These are phyloP conservation scores for Sungouiozyma ichnusensis DNA, from an alignment of 805 yeast species.

Conservation along the genomic window DNA sequence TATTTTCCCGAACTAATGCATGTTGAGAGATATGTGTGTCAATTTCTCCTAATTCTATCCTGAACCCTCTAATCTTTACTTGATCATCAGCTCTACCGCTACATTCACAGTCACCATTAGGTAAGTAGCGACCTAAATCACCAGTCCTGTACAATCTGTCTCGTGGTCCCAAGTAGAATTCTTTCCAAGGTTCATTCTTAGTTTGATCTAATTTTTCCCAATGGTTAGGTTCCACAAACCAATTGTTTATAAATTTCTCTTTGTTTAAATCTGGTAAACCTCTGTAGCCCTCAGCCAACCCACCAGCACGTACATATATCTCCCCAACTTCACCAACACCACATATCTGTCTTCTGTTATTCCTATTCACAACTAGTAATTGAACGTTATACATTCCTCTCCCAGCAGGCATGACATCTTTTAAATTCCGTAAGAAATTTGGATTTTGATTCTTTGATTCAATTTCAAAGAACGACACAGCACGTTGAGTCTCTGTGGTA, in stretches of 20 bases:
- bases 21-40: constrained; percentile 95
- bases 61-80: constrained; percentile 95
- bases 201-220: constrained; percentile 51
- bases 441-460: constrained; percentile 61
- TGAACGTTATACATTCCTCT: constrained; percentile 95
- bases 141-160: constrained; percentile 96
- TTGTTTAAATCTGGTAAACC: constrained; percentile 81
- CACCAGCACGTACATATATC: constrained; percentile 96
- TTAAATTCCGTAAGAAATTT: constrained; percentile 66
- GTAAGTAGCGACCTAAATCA: constrained; percentile 90
- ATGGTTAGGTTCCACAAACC: constrained; percentile 66
- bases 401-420: constrained; percentile 98
- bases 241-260: constrained; percentile 79
- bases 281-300: constrained; percentile 92
- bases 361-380: constrained; percentile 81
- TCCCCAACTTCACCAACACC: constrained; percentile 99
- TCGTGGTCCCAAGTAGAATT: constrained; percentile 85
- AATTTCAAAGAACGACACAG: constrained; percentile 90
- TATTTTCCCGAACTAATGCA: constrained; percentile 82
- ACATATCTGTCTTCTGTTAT: constrained; percentile 81
- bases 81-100: constrained; percentile 99
- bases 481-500: constrained; percentile 97
- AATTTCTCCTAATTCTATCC: constrained; percentile 96
- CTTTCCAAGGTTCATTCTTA: constrained; percentile 52
- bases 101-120: constrained; percentile 96